Conservation (phyloP, 768 basidiomycete species). For the Hericium alpestre region DNA sequence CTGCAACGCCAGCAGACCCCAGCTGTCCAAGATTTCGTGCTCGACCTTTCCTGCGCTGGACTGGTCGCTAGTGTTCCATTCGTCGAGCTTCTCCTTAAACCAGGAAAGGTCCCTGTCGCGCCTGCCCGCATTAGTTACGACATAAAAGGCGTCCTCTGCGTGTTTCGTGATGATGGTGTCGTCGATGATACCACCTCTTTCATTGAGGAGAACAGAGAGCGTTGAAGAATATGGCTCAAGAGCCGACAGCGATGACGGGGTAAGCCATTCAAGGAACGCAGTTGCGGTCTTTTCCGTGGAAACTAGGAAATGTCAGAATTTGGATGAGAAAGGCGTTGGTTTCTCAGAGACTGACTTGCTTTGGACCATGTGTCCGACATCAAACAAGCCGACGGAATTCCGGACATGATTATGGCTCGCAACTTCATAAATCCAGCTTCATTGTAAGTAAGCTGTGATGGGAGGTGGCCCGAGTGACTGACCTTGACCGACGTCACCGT, state of each 20-base stretch:
- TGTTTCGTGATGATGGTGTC: slow-evolving; percentile 90
- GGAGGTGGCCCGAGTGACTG: slow-evolving; percentile 11
- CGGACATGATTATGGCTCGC: slow-evolving; percentile 88
- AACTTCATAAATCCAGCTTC: slow-evolving; percentile 36
- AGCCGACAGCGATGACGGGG: slow-evolving; percentile 67
- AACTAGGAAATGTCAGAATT: slow-evolving; percentile 33
- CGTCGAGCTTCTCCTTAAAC: slow-evolving; percentile 54
- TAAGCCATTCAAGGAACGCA: slow-evolving; percentile 80
- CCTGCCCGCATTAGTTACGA: slow-evolving; percentile 93
- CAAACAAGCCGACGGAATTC: slow-evolving; percentile 75
- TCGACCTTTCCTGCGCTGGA: slow-evolving; percentile 54
- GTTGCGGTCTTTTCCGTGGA: slow-evolving; percentile 72
- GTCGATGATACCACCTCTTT: slow-evolving; percentile 88
- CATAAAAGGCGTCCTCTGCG: slow-evolving; percentile 69
- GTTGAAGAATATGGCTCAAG: slow-evolving; percentile 71
- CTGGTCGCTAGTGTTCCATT: slow-evolving; percentile 63
- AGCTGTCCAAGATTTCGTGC: slow-evolving; percentile 69
- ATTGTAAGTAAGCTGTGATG: background rate
- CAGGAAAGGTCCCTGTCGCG: slow-evolving; percentile 72
- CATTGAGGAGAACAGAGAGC: slow-evolving; percentile 82
- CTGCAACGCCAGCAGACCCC: slow-evolving; percentile 88
- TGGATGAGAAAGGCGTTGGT: background rate
- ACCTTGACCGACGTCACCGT: slow-evolving; percentile 77
- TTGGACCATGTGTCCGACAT: slow-evolving; percentile 98
- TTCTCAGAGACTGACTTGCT: slow-evolving; percentile 45